Conservation (phyloP, 1,139 yeast species). For the Debaryomyces coudertii region DNA sequence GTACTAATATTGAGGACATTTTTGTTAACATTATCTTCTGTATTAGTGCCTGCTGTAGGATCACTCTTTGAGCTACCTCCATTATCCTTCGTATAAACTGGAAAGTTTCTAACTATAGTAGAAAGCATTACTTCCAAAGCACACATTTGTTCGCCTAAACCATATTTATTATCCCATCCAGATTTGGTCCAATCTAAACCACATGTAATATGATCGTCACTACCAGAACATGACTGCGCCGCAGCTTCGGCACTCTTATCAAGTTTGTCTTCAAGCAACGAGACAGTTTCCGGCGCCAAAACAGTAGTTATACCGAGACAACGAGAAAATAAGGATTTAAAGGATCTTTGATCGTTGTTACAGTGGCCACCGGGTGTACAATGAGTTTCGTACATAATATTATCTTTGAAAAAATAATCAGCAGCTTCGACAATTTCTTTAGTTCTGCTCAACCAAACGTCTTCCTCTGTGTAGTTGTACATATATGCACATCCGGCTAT, state of each 20-base stretch:
- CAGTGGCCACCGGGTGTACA: conserved; percentile 57
- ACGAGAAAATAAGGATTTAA: conserved; percentile 73
- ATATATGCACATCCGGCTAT: conserved; percentile 74
- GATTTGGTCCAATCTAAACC: conserved; percentile 64
- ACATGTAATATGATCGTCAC: conserved; percentile 75
- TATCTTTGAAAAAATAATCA: conserved; percentile 45
- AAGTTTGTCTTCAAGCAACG: conserved; percentile 47
- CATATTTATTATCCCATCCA: conserved; percentile 67
- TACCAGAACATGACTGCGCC: conserved; percentile 73
- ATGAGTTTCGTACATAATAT: conserved; percentile 66
- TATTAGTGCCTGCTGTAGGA: conserved; percentile 49
- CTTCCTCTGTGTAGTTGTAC: conserved; percentile 64
- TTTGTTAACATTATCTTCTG: conserved; percentile 29
- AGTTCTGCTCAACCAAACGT: conserved; percentile 59
- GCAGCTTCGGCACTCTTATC: conserved; percentile 64
- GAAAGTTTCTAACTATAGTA: conserved; percentile 29
- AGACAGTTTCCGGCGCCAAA: conserved; percentile 55
- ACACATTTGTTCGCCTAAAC: conserved; percentile 78
- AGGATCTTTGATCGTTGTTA: conserved; percentile 75
- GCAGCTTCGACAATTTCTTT: conserved; percentile 50
- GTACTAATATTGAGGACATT: conserved; percentile 35
- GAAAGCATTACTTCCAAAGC: conserved; percentile 68
- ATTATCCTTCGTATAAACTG: conserved; percentile 36
- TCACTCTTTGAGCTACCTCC: conserved; percentile 53
- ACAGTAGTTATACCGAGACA: conserved; percentile 62